These are phyloP conservation scores for Saccharomycopsis sp. DNA, from an alignment of 805 yeast species.

Conservation along the genomic window DNA sequence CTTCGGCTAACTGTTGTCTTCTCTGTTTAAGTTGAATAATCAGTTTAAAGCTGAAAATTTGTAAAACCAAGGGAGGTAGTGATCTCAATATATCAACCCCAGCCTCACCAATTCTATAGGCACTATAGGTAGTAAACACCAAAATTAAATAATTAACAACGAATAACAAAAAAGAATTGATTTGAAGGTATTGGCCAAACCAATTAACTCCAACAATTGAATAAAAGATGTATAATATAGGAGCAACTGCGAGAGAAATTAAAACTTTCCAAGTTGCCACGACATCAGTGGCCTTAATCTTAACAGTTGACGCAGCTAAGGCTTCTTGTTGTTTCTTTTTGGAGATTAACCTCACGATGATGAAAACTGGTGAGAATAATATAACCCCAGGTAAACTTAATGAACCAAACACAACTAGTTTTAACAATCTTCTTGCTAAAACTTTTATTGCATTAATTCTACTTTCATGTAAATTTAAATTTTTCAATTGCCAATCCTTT, in stretches of 20 bases:
- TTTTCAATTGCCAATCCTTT: constrained; percentile 47
- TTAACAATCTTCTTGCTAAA: constrained; percentile 48
- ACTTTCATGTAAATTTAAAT: constrained; percentile 3
- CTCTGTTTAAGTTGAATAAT: constrained; percentile 53
- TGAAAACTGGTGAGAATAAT: constrained; percentile 82
- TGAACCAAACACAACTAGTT: constrained; percentile 48
- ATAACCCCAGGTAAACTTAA: constrained; percentile 84
- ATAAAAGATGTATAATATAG: constrained; percentile 74
- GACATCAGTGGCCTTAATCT: constrained; percentile 87
- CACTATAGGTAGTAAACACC: constrained; percentile 76
- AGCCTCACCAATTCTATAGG: constrained; percentile 83
- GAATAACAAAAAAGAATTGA: constrained; percentile 32
- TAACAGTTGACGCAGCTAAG: constrained; percentile 79
- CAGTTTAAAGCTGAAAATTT: constrained; percentile 27
- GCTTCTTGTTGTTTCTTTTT: constrained; percentile 69
- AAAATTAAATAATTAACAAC: constrained; percentile 55
- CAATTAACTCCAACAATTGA: constrained; percentile 49
- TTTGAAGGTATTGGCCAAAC: constrained; percentile 27
- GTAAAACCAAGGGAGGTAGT: constrained; percentile 66
- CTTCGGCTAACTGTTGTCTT: constrained; percentile 56
- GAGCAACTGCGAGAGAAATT: constrained; percentile 84
- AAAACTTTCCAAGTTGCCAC: constrained; percentile 96
- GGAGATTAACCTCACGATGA: constrained; percentile 70
- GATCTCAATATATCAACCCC: constrained; percentile 87
- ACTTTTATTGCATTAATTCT: constrained; percentile 25